Percentiles rank a stretch among this genome's conserved stretches.
Conservation (phyloP, 495 filamentous ascomycete genomes). For the Aspergillus biplanus region DNA sequence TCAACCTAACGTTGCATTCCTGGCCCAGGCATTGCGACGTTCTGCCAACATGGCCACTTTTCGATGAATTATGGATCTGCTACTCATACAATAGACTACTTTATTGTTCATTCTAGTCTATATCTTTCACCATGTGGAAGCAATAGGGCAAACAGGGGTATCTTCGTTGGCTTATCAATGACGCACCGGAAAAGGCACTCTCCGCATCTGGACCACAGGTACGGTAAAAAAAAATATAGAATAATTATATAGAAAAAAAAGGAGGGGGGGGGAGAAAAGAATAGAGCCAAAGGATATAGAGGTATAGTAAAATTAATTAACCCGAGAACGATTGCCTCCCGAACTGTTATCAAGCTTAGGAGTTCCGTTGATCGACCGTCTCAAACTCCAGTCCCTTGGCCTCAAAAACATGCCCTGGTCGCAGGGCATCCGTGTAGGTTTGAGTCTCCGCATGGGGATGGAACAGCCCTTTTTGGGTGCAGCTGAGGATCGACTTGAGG, state of each 20-base stretch:
- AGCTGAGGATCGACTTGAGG: slow-evolving; percentile 75
- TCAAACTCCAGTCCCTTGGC: slow-evolving; percentile 72
- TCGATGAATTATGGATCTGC: too few species aligned
- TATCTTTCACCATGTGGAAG: too few species aligned
- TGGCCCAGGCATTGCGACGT: too few species aligned
- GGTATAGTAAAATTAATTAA: slow-evolving; percentile 7
- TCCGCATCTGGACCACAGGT: background rate
- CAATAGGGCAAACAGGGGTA: background rate
- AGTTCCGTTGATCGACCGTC: slow-evolving; percentile 73
- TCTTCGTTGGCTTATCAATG: background rate
- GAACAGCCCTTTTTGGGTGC: slow-evolving; percentile 75
- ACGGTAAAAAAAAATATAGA: background rate
- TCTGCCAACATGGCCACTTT: too few species aligned
- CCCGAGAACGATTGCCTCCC: slow-evolving; percentile 8
- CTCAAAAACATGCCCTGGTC: slow-evolving; percentile 87
- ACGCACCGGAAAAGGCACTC: background rate
- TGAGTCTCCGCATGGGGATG: slow-evolving; percentile 75
- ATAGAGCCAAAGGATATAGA: background rate
- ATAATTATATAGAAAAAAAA: background rate
- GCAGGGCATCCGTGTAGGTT: slow-evolving; percentile 82
- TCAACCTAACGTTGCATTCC: background rate
- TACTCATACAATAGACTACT: too few species aligned
- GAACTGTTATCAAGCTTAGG: slow-evolving; percentile 30
- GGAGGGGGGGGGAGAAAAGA: background rate
- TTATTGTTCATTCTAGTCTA: too few species aligned